Percentiles rank a stretch among this genome's conserved stretches.
phyloP scores from a whole-genome alignment of 2,329 filamentous ascomycete genomes.

The Sclerotinia minor region DNA sequence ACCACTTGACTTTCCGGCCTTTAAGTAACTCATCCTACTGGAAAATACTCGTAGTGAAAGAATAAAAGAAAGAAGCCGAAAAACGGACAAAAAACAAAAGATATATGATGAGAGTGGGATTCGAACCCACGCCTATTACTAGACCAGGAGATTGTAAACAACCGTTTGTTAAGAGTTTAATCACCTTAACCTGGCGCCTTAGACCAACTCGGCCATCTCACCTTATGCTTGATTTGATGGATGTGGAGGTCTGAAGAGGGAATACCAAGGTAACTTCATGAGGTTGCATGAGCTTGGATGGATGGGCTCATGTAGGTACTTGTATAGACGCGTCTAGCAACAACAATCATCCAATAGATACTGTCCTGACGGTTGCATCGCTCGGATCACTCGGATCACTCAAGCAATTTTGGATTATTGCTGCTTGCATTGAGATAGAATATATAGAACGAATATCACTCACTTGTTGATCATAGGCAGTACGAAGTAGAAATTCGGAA shows the following conservation, averaged over 20 bases:
- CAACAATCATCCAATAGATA: too few species aligned
- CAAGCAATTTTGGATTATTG: too few species aligned
- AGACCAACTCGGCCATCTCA: conserved; percentile 21
- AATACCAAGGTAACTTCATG: neutral
- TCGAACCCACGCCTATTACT: conserved; percentile 20
- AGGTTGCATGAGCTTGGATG: neutral
- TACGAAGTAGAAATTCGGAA: neutral
- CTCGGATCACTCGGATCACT: neutral
- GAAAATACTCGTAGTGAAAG: too few species aligned
- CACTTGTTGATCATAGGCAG: neutral
- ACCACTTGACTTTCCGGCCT: too few species aligned
- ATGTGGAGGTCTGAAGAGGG: rapidly evolving
- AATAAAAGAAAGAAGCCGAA: neutral
- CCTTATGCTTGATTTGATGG: neutral
- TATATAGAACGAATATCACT: neutral
- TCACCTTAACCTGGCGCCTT: conserved; percentile 23
- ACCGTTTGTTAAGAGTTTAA: neutral
- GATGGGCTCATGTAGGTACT: neutral
- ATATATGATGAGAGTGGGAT: conserved; percentile 3
- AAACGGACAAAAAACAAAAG: neutral
- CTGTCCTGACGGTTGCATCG: neutral
- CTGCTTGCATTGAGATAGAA: neutral
- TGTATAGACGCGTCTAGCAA: too few species aligned
- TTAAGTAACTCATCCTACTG: neutral
- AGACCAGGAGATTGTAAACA: conserved; percentile 2